phyloP scores from a whole-genome alignment of 208 protist species.

The Strigomonas oncopelti region DNA sequence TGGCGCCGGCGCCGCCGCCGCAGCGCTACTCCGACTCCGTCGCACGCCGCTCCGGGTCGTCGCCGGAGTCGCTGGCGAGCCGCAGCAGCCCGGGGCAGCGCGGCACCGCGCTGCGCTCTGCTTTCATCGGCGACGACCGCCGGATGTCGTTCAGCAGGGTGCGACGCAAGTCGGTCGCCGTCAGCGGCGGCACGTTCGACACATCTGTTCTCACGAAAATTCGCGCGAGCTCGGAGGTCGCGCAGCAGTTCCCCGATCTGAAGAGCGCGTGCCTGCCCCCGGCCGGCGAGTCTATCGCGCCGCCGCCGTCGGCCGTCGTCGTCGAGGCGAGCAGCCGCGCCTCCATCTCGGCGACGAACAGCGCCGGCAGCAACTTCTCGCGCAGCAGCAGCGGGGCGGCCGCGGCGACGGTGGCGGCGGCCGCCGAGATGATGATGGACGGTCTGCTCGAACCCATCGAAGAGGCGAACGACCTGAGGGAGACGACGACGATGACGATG shows the following conservation, averaged over 20 bases:
- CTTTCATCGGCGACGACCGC: not conserved
- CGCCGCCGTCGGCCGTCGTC: too few relatives aligned
- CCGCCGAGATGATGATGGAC: not conserved
- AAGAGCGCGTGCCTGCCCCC: not conserved
- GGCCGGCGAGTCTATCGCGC: not conserved
- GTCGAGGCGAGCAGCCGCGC: not conserved
- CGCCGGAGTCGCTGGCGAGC: not conserved
- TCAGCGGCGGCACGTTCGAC: conserved; percentile 1
- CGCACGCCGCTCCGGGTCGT: not conserved
- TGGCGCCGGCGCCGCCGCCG: not conserved
- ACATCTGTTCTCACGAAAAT: not conserved
- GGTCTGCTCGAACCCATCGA: not conserved
- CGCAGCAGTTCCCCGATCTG: not conserved
- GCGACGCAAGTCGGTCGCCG: conserved; percentile 3
- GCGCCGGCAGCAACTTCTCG: not conserved
- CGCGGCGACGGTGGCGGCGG: not conserved
- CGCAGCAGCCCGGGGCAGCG: not conserved
- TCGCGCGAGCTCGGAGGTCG: not conserved
- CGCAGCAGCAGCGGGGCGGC: not conserved
- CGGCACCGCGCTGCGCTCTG: not conserved
- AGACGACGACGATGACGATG: too few relatives aligned
- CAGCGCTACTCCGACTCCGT: conserved; percentile 1
- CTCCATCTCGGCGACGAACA: not conserved
- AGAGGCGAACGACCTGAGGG: not conserved
- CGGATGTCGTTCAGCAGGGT: not conserved